Conservation (phyloP, 257 asterid species). For the Fraxinus cuspidata region DNA sequence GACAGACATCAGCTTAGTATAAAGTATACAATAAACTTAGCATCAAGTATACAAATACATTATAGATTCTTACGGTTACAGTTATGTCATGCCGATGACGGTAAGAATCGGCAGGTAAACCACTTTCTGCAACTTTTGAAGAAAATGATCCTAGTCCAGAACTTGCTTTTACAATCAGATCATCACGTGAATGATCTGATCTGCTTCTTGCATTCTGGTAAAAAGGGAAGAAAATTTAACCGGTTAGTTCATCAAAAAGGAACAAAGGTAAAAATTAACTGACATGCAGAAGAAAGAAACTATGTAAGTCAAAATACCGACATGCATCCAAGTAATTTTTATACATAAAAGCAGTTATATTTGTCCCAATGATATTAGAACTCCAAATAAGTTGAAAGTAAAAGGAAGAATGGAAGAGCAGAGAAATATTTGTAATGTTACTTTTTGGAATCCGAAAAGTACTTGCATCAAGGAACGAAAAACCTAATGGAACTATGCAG, state of each 20-base stretch:
- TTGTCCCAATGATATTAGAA: not conserved
- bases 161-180: conserved; percentile 34
- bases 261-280: not conserved
- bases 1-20: not conserved
- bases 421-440: not conserved
- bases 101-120: conserved; percentile 63
- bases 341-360: not conserved
- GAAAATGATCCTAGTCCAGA: conserved; percentile 36
- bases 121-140: conserved; percentile 50
- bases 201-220: conserved; percentile 48
- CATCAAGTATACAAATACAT: not conserved
- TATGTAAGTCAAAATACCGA: not conserved
- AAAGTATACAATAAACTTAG: not conserved
- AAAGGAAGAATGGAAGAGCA: not conserved
- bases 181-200: conserved; percentile 47
- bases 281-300: not conserved
- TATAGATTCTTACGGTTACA: conserved; percentile 60
- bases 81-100: conserved; percentile 78
- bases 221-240: conserved; percentile 15
- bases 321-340: not conserved
- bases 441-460: not conserved
- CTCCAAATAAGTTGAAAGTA: not conserved
- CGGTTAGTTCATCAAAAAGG: not conserved
- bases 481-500: not conserved
- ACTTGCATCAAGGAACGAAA: not conserved